Base-by-base conservation (phyloP, 805 yeast genomes). In the Isabelozyma pseudorhagii region DNA sequence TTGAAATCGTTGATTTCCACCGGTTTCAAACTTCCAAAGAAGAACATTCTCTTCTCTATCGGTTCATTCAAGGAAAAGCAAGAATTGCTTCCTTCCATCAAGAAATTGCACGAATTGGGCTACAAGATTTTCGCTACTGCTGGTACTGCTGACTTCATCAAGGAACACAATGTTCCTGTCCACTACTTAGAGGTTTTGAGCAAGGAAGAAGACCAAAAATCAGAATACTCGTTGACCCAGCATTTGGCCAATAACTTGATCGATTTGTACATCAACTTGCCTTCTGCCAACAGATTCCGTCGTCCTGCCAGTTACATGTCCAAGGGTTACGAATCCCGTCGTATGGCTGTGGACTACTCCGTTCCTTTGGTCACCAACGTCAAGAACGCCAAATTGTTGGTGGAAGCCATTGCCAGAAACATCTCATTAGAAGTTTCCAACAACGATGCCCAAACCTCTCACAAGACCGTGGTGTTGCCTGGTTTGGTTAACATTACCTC, bases 261-360 rank as follows among this genome's bases (percentile, higher is more conserved):
- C 69, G 99, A 94, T 67, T 76, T 94, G 66, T 94, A 94, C 80
- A 86, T 94, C 75, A 94, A 94, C 77, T 78, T 94, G 77, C 99
- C 99, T 53, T 92, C 98, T 54, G 79, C 96, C 44, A 94, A 94
- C 80, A 82, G 97, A 68, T 94, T 89, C 84, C 88, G 99, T 70
- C 89, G 99, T 74, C 99, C 99, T 53, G 97, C 99, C 49, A 87
- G 93, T 54, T 94, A 94, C 75, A 90, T 94, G 80, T 89, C 97
- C 28, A 91, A 89, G 76, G 99, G 99, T 69, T 94, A 94, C 80
- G 85, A 83, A 71, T 89, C 98, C 43, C 96, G 99, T 81, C 94
- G 99, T 79, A 89, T 94, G 98, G 99, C 99, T 59, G 97, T 94
- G 57, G 99, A 94, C 74, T 96, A 89, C 69, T 92, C 97, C 46